Conservation (phyloP, 139 green algal genomes). For the Asterochloris sp. region DNA sequence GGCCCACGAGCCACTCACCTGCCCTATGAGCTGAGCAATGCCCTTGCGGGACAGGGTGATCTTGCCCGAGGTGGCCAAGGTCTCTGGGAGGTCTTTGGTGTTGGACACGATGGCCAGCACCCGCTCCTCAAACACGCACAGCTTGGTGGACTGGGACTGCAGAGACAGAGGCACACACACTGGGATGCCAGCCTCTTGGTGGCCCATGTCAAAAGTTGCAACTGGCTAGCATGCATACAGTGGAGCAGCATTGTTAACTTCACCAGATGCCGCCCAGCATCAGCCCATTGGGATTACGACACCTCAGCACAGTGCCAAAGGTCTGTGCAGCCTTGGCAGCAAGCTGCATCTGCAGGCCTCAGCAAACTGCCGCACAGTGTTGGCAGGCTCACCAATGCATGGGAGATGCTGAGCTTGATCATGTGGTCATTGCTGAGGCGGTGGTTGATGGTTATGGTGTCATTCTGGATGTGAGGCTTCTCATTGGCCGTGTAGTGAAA, state of each 20-base stretch:
- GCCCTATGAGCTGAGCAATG: slow-evolving; percentile 71
- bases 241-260: background rate
- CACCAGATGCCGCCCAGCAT: too few relatives aligned
- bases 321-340: background rate
- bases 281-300: too few relatives aligned
- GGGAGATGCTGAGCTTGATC: slow-evolving; percentile 57
- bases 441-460: slow-evolving; percentile 76
- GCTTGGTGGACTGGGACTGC: slow-evolving; percentile 64
- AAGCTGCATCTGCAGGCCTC: background rate
- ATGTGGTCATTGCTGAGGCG: slow-evolving; percentile 31
- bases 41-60: slow-evolving; percentile 48
- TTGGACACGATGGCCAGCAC: slow-evolving; percentile 72
- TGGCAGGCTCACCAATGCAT: slow-evolving; percentile 41
- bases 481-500: slow-evolving; percentile 61
- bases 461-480: slow-evolving; percentile 77
- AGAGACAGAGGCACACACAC: background rate
- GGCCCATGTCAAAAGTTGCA: too few relatives aligned
- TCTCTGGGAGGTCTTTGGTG: slow-evolving; percentile 59
- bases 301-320: too few relatives aligned
- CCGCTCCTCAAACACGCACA: slow-evolving; percentile 80
- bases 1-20: background rate
- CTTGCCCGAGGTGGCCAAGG: slow-evolving; percentile 35
- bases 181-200: too few relatives aligned
- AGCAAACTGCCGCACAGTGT: background rate
- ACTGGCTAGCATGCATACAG: too few relatives aligned